These are phyloP conservation scores for Pichia norvegensis DNA, from an alignment of 1,139 yeast genomes.

Conservation along the genomic window DNA sequence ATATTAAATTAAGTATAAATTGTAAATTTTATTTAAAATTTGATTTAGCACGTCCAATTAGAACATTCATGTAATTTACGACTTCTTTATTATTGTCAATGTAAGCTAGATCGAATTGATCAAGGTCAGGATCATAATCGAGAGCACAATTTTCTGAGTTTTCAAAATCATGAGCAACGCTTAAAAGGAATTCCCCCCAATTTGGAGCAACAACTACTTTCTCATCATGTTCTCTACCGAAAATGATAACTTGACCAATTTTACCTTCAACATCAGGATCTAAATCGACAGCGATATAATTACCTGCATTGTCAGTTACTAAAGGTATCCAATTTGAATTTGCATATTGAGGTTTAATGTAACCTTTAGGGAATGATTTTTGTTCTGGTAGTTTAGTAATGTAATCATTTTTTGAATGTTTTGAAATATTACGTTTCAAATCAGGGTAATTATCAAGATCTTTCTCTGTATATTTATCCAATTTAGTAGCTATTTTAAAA, in stretches of 20 bases:
- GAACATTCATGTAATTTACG: constrained; percentile 52
- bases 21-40: neutral
- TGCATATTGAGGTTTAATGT: constrained; percentile 67
- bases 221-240: constrained; percentile 56
- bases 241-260: constrained; percentile 60
- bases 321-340: constrained; percentile 89
- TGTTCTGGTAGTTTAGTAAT: constrained; percentile 44
- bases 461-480: constrained; percentile 7
- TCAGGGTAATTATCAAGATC: constrained; percentile 17
- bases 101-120: constrained; percentile 68
- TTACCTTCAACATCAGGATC: constrained; percentile 73
- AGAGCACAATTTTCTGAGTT: constrained; percentile 48
- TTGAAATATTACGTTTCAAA: constrained; percentile 12
- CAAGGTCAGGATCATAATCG: constrained; percentile 83
- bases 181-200: constrained; percentile 45
- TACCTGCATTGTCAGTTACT: constrained; percentile 81
- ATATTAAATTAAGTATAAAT: neutral
- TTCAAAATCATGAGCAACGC: constrained; percentile 42
- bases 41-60: constrained; percentile 26
- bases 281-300: constrained; percentile 81
- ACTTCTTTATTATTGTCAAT: constrained; percentile 40
- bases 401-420: constrained; percentile 15
- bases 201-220: constrained; percentile 46
- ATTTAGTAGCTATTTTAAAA: constrained; percentile 11
- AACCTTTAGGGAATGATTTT: constrained; percentile 64